Evolutionary conservation across 495 filamentous ascomycete species (phyloP).

Genomic region (Usnea hakonensis): DNA sequence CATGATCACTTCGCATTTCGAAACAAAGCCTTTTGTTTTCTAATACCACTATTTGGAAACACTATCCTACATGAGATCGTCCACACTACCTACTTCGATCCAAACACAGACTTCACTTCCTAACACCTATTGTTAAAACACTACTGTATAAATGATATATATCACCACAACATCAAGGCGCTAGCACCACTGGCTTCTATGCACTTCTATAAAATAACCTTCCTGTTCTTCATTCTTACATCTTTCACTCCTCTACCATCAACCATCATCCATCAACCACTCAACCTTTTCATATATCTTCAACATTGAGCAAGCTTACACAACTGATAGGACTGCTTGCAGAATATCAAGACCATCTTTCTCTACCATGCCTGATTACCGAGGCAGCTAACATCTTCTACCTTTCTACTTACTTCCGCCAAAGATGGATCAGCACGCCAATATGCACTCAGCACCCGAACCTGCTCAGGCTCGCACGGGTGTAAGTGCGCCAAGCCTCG

Average conservation of each 20-base stretch:
- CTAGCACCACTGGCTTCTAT: neutral
- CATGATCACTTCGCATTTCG: neutral
- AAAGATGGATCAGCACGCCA: neutral
- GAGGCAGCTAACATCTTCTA: neutral
- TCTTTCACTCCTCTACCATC: neutral
- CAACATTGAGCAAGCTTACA: neutral
- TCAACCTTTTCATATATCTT: neutral
- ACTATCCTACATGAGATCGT: no score
- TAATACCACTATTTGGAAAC: no score
- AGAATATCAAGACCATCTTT: neutral
- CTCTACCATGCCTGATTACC: neutral
- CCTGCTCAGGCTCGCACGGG: neutral
- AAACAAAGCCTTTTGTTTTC: no score
- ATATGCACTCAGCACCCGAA: neutral
- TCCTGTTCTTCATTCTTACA: neutral
- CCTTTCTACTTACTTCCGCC: neutral
- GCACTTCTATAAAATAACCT: neutral
- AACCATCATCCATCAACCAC: neutral
- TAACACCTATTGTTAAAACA: neutral
- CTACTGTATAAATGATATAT: neutral
- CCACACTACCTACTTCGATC: no score
- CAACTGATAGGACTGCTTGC: neutral
- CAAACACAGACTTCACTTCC: neutral
- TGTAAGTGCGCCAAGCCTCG: neutral
- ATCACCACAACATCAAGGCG: neutral